Base-by-base conservation (phyloP, 73 alveolate species). In the Symbiodinium natans region DNA sequence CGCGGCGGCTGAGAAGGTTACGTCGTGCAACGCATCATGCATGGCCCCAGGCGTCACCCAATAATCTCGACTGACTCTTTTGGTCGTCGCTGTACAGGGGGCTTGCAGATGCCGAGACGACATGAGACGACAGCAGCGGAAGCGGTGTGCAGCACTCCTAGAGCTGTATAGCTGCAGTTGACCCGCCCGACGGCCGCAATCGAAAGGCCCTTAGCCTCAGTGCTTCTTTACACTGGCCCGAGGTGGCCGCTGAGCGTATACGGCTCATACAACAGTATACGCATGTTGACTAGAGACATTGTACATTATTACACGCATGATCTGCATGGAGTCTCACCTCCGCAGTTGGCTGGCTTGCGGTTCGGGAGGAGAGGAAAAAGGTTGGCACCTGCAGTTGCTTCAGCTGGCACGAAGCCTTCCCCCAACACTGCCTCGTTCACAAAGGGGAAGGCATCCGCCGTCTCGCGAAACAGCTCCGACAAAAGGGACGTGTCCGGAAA, bases 341-440 rank as follows among this genome's bases (percentile, higher is more conserved):
- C 80, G 4, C 80, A 63, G 80, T n/a, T 23, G 19, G 80, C 80
- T 9, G 80, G 80, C 38, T 63, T 25, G 33, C 80, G 80, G 80
- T 29, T 63, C 36, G 80, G 80, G 27, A 63, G 80, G 38, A 63
- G 80, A 63, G 80, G 80, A 36, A 63, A 63, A n/a, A 63, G 80
- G 80, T 63, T 63, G 33, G 36, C 80, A n/a, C 80, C 80, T 23
- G 4, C 80, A 1, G 80, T 63, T 2, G 38, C 80, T 9, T 25
- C 80, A 63, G 80, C 19, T 13, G 80, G 80, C 80, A 63, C 80
- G 80, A 63, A 63, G 80, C 33, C 80, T 63, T 63, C 80, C 17
- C 80, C 80, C 80, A 63, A 9, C 33, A 63, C 80, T 25, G 80
- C 80, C 9, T 63, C 80, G 38, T 63, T 63, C 80, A 63, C 80